Percentiles rank a stretch among this genome's conserved stretches.
phyloP scores from a whole-genome alignment of 225 moss, liverwort and hornwort genomes.

The Marchantia polymorpha region DNA sequence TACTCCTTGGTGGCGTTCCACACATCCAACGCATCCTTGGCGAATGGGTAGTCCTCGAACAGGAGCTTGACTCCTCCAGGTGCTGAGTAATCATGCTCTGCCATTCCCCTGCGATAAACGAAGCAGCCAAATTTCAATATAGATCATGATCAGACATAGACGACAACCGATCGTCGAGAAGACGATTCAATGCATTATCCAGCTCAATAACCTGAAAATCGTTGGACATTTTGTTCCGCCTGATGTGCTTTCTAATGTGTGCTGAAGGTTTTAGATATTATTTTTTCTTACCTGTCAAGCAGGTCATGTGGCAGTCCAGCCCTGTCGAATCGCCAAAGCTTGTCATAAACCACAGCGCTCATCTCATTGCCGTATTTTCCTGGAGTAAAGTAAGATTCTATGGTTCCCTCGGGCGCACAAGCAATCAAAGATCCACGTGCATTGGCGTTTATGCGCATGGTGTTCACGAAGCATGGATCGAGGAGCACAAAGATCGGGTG shows the following conservation, averaged over 20 bases:
- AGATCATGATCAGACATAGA: too few relatives aligned
- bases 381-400: conserved; percentile 50
- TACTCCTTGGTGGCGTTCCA: conserved; percentile 59
- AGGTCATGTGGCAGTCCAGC: conserved; percentile 50
- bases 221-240: neutral
- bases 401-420: conserved; percentile 25
- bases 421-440: conserved; percentile 35
- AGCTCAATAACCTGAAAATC: too few relatives aligned
- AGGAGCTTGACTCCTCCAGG: conserved; percentile 56
- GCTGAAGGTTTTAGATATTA: too few relatives aligned
- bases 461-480: conserved; percentile 47
- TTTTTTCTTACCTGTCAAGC: conserved; percentile 11
- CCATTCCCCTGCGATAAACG: conserved; percentile 53
- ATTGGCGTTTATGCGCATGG: conserved; percentile 50
- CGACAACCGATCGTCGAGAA: too few relatives aligned
- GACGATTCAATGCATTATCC: too few relatives aligned
- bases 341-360: conserved; percentile 43
- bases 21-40: conserved; percentile 61
- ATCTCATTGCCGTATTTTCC: conserved; percentile 32
- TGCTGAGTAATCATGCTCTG: conserved; percentile 41
- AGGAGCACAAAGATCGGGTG: conserved; percentile 54
- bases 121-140: too few relatives aligned
- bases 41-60: conserved; percentile 68
- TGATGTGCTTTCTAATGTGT: neutral
- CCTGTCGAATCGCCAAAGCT: conserved; percentile 48